These are phyloP conservation scores for Sungouiozyma ichnusensis DNA, from an alignment of 805 yeast species.

Conservation along the genomic window DNA sequence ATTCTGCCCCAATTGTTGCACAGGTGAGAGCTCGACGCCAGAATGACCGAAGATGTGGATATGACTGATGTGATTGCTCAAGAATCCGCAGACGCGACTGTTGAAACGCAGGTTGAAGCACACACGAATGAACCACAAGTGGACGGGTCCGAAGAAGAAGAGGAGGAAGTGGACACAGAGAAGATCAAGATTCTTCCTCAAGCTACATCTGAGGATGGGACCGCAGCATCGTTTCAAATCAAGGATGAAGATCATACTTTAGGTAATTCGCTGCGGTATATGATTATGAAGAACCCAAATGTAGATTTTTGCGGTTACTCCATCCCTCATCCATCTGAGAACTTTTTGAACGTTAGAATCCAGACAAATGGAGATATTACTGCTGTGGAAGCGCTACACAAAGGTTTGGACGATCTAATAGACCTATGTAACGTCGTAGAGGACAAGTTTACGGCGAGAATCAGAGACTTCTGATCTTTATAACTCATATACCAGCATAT, in stretches of 20 bases:
- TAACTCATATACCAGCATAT: neutral
- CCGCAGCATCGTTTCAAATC: constrained; percentile 90
- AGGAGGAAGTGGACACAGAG: constrained; percentile 39
- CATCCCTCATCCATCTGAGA: constrained; percentile 95
- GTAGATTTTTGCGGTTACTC: constrained; percentile 98
- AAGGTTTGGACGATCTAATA: constrained; percentile 77
- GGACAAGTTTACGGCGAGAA: constrained; percentile 59
- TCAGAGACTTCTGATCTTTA: constrained; percentile 34
- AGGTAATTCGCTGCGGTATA: constrained; percentile 87
- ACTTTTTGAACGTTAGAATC: constrained; percentile 78
- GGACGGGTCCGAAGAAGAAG: constrained; percentile 23
- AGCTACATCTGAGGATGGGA: constrained; percentile 84
- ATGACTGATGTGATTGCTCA: constrained; percentile 1
- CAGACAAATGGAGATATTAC: constrained; percentile 83
- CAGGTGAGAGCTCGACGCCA: neutral
- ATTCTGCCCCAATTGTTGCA: neutral
- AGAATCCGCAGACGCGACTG: constrained; percentile 5
- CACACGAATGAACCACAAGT: no score
- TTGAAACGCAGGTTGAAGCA: constrained; percentile 1
- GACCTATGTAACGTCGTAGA: constrained; percentile 80
- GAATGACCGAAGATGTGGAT: constrained; percentile 5
- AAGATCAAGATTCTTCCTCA: constrained; percentile 58
- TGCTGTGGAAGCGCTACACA: constrained; percentile 86
- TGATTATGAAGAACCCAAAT: constrained; percentile 94
- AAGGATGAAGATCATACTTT: constrained; percentile 91